Percentiles rank a stretch among this genome's conserved stretches.
These are phyloP conservation scores for Canna indica DNA, from an alignment of 176 grass and related monocot species.

Conservation along the genomic window DNA sequence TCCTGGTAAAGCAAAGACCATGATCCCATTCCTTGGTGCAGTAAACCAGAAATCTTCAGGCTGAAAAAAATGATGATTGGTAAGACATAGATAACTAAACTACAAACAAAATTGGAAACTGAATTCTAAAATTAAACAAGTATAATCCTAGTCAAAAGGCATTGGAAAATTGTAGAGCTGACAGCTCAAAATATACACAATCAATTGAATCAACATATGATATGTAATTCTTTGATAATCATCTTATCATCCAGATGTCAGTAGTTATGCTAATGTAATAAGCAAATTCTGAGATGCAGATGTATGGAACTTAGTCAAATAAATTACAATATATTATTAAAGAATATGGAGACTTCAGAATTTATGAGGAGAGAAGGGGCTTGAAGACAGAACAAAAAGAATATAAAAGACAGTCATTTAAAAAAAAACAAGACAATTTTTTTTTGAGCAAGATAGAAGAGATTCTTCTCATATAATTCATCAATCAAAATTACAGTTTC, in stretches of 20 bases:
- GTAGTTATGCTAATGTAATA: background rate
- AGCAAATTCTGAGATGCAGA: background rate
- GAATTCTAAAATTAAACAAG: background rate
- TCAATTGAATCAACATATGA: background rate
- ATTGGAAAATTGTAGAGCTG: background rate
- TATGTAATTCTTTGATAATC: background rate
- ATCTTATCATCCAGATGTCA: background rate
- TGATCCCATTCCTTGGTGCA: conserved; percentile 92
- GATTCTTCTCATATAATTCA: background rate
- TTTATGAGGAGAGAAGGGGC: background rate
- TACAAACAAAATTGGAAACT: background rate
- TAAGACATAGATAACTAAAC: background rate
- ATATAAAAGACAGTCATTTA: background rate
- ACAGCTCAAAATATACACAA: background rate
- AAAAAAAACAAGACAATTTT: no score
- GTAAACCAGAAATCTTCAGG: conserved; percentile 99
- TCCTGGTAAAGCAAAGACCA: conserved; percentile 95
- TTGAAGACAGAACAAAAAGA: background rate
- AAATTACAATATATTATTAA: background rate
- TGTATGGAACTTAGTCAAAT: background rate
- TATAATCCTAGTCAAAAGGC: background rate
- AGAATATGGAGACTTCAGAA: background rate
- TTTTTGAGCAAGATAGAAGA: no score
- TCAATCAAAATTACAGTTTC: background rate
- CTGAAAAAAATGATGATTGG: conserved; percentile 36